Evolutionary conservation across 1,284 basidiomycete species (phyloP), one percentile per base, ranked within the genome.

Genomic region (Cutaneotrichosporon mucoides): DNA sequence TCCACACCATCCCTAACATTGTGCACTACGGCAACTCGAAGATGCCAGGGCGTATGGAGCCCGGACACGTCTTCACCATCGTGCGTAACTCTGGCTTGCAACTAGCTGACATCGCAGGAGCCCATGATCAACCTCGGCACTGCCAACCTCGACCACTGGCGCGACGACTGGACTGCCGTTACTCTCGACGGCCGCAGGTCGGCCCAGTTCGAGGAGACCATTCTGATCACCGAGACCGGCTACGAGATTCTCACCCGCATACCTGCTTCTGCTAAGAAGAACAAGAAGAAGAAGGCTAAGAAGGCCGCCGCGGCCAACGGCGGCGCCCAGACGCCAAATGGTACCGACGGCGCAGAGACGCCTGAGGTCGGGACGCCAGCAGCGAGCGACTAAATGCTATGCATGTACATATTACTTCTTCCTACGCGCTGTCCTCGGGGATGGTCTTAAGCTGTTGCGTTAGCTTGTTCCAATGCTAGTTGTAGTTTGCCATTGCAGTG

Each of bases 121-220:
- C 79, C 79, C 6, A 98, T 98, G 93, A 87, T 96, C 69, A 96
- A 95, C 78, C 76, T 91, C 34, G 93, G 92, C 6, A 82, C 82
- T 36, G 65, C 71, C 52, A 73, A 73, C 59, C 67, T 76, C 37
- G 73, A 73, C 61, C 75, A 76, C 61, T 76, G 73, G 75, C 68
- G 65, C 43, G 73, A 75, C 75, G 86, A 90, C 70, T 97, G 94
- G 94, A 97, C 93, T 3, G 92, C 92, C 0, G 90, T 89, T 15
- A 98, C 94, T 1, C 62, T 71, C 24, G 93, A 97, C 77, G 94
- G 93, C 36, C 88, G 88, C 73, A 82, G 84, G 62, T 92, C 89
- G 65, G 94, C 94, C 5, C 94, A 98, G 71, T 97, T 96, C 71
- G 94, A 98, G 76, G 94, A 98, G 70, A 96, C 93, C 1, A 79